These are phyloP conservation scores for Metschnikowia vanudenii DNA, from an alignment of 805 yeast genomes.

Conservation along the genomic window DNA sequence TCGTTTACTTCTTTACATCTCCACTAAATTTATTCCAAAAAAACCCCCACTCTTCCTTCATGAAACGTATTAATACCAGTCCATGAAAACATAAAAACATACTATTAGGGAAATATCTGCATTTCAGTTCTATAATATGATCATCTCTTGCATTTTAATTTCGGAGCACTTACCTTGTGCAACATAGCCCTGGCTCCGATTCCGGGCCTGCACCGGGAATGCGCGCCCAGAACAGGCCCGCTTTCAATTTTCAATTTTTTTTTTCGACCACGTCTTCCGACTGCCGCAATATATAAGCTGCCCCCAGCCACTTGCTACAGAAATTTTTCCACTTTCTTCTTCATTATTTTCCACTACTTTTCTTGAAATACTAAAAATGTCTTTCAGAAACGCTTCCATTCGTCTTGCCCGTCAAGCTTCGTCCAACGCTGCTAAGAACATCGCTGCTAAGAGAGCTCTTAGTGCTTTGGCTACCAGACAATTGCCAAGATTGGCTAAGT, in stretches of 20 bases:
- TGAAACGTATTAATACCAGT: not conserved
- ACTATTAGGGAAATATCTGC: too few species aligned
- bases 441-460: constrained; percentile 65
- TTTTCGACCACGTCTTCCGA: constrained; percentile 8
- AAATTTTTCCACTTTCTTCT: constrained; percentile 4
- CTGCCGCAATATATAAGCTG: constrained; percentile 12
- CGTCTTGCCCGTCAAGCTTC: constrained; percentile 49
- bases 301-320: constrained; percentile 1
- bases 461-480: constrained; percentile 54
- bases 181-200: constrained; percentile 4
- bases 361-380: constrained; percentile 27
- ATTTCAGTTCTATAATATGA: too few species aligned
- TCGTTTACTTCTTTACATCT: too few species aligned
- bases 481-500: constrained; percentile 30
- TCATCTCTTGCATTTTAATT: too few species aligned
- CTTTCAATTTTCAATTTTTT: constrained; percentile 4
- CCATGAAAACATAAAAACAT: not conserved
- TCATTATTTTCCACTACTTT: constrained; percentile 5
- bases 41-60: too few species aligned
- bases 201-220: constrained; percentile 20
- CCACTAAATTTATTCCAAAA: too few species aligned
- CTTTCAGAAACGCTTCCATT: constrained; percentile 44
- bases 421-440: constrained; percentile 40
- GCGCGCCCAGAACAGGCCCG: constrained; percentile 3
- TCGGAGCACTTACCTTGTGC: not conserved